Percentiles rank a stretch among this genome's conserved stretches.
phyloP scores from a whole-genome alignment of 257 asterid genomes.

The Thymus mandschuricus region DNA sequence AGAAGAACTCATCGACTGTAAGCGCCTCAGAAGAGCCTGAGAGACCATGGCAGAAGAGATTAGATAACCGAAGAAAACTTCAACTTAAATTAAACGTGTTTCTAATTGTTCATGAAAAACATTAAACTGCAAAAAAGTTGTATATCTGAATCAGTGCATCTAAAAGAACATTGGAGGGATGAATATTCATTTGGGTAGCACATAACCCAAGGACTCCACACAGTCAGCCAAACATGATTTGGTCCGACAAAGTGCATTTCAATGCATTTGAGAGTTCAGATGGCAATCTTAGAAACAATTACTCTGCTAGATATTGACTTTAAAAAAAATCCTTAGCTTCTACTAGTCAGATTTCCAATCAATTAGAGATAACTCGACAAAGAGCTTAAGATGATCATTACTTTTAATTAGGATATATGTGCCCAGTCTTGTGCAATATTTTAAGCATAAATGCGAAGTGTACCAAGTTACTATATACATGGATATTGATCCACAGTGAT shows the following conservation, averaged over 20 bases:
- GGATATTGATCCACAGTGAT: slow-evolving; percentile 7
- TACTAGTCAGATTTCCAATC: slow-evolving; percentile 13
- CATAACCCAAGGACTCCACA: neutral
- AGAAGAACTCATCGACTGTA: slow-evolving; percentile 53
- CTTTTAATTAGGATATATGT: neutral
- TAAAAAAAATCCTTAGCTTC: neutral
- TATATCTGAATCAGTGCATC: neutral
- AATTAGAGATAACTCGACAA: neutral
- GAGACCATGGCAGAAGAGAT: slow-evolving; percentile 28
- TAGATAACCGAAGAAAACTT: neutral
- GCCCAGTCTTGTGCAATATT: neutral
- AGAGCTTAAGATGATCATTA: slow-evolving; percentile 11
- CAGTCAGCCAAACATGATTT: slow-evolving; percentile 14
- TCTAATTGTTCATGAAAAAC: neutral
- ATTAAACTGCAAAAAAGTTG: neutral
- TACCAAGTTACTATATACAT: neutral
- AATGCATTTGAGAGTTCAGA: slow-evolving; percentile 18
- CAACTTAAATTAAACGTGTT: slow-evolving; percentile 22
- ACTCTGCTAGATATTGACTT: neutral
- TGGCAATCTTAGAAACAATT: neutral
- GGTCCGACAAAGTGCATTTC: slow-evolving; percentile 26
- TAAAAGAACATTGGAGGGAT: neutral
- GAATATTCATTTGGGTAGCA: slow-evolving; percentile 7
- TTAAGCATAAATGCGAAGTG: neutral
- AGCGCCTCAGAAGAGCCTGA: slow-evolving; percentile 82